Conservation (phyloP, 768 basidiomycete genomes). For the Phaffia australis region DNA sequence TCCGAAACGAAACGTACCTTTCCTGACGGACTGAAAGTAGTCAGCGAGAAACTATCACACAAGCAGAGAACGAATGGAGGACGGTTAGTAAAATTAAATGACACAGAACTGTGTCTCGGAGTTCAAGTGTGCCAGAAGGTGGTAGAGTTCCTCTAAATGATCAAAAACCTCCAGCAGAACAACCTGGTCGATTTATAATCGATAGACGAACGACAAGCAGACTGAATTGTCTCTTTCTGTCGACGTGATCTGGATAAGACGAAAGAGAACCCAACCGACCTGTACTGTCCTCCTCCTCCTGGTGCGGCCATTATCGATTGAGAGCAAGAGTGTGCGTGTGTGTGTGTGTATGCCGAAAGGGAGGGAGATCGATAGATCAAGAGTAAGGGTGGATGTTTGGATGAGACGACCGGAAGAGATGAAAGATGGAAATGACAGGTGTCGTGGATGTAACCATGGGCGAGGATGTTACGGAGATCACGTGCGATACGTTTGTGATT, state of each 20-base stretch:
- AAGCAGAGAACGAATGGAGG: constrained; percentile 1
- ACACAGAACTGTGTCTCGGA: neutral
- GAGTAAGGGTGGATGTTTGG: too few species aligned
- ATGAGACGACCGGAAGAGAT: too few species aligned
- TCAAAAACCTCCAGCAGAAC: too few species aligned
- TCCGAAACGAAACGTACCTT: constrained; percentile 40
- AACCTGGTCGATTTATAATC: too few species aligned
- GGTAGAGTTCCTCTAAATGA: neutral
- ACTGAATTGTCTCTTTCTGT: neutral
- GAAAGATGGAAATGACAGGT: neutral
- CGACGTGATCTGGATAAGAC: neutral
- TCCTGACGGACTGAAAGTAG: constrained; percentile 97
- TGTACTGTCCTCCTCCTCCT: constrained; percentile 40
- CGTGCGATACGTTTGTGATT: constrained; percentile 3
- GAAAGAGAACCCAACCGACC: constrained; percentile 29
- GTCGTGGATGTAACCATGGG: neutral
- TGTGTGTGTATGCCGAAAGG: too few species aligned
- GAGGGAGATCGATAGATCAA: too few species aligned
- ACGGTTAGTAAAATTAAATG: neutral
- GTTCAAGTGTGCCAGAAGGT: neutral
- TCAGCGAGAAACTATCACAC: constrained; percentile 77
- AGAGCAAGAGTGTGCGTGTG: too few species aligned
- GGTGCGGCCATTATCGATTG: constrained; percentile 34
- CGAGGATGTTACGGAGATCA: neutral
- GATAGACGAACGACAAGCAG: neutral